Percentiles rank a stretch among this genome's conserved stretches.
phyloP scores from a whole-genome alignment of 2,329 filamentous ascomycete species.

The Nemania sp. region DNA sequence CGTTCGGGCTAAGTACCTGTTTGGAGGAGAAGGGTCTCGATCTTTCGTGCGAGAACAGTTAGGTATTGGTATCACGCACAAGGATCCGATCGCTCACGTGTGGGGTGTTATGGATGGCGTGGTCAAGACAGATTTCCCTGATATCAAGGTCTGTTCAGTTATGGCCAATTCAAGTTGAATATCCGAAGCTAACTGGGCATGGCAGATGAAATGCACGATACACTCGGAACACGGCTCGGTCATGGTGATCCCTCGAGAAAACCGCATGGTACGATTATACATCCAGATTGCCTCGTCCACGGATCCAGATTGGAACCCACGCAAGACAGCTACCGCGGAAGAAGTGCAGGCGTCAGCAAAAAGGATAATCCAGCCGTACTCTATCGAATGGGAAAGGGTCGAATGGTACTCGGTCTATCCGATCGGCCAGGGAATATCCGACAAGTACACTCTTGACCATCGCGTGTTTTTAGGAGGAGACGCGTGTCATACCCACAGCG shows the following conservation, averaged over 20 bases:
- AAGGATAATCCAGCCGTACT: slow-evolving; percentile 67
- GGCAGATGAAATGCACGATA: slow-evolving; percentile 74
- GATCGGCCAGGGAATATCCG: slow-evolving; percentile 73
- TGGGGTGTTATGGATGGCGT: slow-evolving; percentile 80
- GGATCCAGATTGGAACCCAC: slow-evolving; percentile 62
- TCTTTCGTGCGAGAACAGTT: slow-evolving; percentile 67
- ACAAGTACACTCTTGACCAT: slow-evolving; percentile 67
- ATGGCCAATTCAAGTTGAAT: not conserved
- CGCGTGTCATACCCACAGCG: slow-evolving; percentile 78
- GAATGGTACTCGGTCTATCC: slow-evolving; percentile 80
- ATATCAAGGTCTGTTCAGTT: slow-evolving; percentile 64
- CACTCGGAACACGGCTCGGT: slow-evolving; percentile 75
- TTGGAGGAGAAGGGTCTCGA: slow-evolving; percentile 71
- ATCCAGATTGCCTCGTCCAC: slow-evolving; percentile 68
- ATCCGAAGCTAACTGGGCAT: slow-evolving; percentile 48
- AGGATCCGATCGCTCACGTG: slow-evolving; percentile 70
- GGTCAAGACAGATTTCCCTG: slow-evolving; percentile 73
- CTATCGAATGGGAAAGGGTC: slow-evolving; percentile 66
- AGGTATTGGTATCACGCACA: slow-evolving; percentile 70
- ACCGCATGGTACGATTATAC: slow-evolving; percentile 66
- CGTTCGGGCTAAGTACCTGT: slow-evolving; percentile 69
- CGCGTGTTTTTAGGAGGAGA: slow-evolving; percentile 76
- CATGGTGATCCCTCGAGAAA: slow-evolving; percentile 75
- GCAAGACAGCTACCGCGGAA: slow-evolving; percentile 64
- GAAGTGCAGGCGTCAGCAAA: slow-evolving; percentile 68